phyloP scores from a whole-genome alignment of 2,329 filamentous ascomycete genomes.

The Pleomassaria siparia region DNA sequence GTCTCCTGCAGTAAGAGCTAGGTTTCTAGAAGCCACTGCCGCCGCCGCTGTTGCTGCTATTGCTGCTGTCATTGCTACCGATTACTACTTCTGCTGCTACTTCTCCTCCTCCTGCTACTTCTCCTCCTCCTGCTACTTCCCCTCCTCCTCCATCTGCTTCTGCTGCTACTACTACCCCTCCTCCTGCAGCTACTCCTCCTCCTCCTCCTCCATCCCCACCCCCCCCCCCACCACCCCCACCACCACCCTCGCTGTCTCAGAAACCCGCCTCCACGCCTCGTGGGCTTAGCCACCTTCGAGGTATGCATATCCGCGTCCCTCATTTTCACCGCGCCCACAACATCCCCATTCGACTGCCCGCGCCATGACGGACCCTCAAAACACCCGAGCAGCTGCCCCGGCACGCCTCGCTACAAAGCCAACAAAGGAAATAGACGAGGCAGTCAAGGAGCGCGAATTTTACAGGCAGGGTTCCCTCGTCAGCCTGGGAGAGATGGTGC shows the following conservation, averaged over 20 bases:
- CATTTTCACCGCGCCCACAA: neutral
- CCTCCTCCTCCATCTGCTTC: too few relatives aligned
- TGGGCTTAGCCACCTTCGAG: neutral
- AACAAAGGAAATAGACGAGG: slow-evolving; percentile 27
- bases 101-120: too few relatives aligned
- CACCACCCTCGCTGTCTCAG: slow-evolving; percentile 15
- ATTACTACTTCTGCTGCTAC: too few relatives aligned
- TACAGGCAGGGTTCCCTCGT: slow-evolving; percentile 27
- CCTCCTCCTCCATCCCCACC: neutral
- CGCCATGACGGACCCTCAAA: slow-evolving; percentile 3
- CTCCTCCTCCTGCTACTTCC: too few relatives aligned
- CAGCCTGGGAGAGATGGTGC: neutral
- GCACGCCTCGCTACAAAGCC: slow-evolving; percentile 12
- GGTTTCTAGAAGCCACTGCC: too few relatives aligned
- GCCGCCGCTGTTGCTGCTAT: too few relatives aligned
- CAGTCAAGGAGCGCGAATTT: slow-evolving; percentile 37
- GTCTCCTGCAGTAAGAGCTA: too few relatives aligned
- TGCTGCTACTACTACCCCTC: too few relatives aligned
- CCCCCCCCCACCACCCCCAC: neutral
- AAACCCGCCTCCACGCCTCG: slow-evolving; percentile 1
- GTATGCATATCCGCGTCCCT: slow-evolving; percentile 1
- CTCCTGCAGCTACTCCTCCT: too few relatives aligned
- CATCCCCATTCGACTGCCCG: neutral
- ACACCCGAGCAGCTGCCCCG: slow-evolving; percentile 9
- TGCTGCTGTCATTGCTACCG: too few relatives aligned